Evolutionary conservation across 2,329 filamentous ascomycete genomes (phyloP).

Genomic region (Talaromyces sp.): DNA sequence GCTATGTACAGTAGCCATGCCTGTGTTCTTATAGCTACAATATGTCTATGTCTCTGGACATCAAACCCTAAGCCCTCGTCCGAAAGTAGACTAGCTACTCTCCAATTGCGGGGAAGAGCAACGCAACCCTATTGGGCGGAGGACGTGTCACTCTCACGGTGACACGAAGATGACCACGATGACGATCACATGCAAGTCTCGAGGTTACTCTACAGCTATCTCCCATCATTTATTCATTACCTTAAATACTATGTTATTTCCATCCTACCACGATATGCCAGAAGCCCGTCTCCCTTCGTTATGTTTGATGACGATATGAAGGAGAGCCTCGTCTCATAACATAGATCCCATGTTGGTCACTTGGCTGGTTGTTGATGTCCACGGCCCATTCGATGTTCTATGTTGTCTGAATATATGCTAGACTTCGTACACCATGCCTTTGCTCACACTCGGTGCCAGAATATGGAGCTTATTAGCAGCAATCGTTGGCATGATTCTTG

Average conservation of each 20-base stretch:
- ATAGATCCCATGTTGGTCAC: background rate
- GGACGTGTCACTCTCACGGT: background rate
- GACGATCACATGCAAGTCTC: slow-evolving; percentile 10
- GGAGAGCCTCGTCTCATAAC: background rate
- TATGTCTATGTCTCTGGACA: background rate
- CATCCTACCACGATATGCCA: background rate
- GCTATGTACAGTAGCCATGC: background rate
- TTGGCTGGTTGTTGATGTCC: background rate
- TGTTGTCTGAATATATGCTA: background rate
- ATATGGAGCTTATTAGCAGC: slow-evolving; percentile 28
- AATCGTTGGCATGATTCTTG: slow-evolving; percentile 55
- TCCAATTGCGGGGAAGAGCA: background rate
- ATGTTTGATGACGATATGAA: background rate
- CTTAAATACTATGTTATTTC: background rate
- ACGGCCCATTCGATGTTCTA: background rate
- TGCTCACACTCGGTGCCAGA: slow-evolving; percentile 23
- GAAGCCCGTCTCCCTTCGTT: background rate
- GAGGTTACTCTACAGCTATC: background rate
- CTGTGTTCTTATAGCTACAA: background rate
- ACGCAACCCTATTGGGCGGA: background rate
- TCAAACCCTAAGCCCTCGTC: slow-evolving; percentile 14
- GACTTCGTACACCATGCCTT: background rate
- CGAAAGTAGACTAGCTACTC: background rate
- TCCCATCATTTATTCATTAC: background rate
- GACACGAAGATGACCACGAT: background rate